Evolutionary conservation across 257 asterid genomes (phyloP).

Genomic region (Solanum pimpinellifolium): DNA sequence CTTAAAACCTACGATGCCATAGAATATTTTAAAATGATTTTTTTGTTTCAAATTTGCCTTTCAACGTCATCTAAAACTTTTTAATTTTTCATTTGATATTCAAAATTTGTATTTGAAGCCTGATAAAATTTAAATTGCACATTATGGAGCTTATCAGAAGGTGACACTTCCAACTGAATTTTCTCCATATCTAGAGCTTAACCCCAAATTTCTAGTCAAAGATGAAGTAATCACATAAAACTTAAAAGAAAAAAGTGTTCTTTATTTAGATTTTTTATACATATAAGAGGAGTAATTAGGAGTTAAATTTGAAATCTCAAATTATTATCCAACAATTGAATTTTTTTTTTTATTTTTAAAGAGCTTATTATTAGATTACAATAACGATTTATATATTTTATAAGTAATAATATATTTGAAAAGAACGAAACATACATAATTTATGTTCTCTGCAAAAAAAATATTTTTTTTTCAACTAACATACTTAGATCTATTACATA

Average conservation of each 20-base stretch:
- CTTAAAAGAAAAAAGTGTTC: neutral
- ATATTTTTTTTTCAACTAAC: neutral
- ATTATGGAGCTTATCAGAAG: too few species aligned
- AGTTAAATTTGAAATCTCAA: neutral
- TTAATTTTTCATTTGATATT: neutral
- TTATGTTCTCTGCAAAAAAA: too few species aligned
- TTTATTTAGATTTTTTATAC: neutral
- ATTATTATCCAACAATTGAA: neutral
- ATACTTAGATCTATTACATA: too few species aligned
- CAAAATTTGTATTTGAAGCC: accelerated
- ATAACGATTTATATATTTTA: too few species aligned
- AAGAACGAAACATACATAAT: too few species aligned
- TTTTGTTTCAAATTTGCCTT: neutral
- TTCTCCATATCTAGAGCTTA: too few species aligned
- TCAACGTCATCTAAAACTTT: neutral
- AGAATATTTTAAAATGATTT: neutral
- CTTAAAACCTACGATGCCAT: neutral
- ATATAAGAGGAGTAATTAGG: neutral
- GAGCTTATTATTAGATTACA: neutral
- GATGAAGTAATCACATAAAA: too few species aligned
- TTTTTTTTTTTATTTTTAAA: neutral
- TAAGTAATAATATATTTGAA: too few species aligned
- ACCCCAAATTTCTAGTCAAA: too few species aligned
- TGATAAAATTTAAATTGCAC: too few species aligned
- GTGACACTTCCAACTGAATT: too few species aligned